These are phyloP conservation scores for Schwanniomyces polymorphus DNA, from an alignment of 805 yeast species.

Conservation along the genomic window DNA sequence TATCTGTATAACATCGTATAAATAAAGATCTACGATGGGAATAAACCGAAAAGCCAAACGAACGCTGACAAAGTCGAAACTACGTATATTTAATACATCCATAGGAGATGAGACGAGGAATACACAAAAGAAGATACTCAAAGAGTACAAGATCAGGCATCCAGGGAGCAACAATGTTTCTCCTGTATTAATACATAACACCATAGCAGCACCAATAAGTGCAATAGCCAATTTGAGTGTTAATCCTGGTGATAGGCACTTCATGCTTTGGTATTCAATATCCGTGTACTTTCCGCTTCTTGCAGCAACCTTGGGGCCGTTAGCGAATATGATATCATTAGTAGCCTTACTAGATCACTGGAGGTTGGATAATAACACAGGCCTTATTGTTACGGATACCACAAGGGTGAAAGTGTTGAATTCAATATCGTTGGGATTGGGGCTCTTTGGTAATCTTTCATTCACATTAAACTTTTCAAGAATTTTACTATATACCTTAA, in stretches of 20 bases:
- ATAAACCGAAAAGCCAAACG: neutral
- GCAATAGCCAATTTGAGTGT: conserved; percentile 28
- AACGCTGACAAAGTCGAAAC: neutral
- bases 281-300: conserved; percentile 73
- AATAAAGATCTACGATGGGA: neutral
- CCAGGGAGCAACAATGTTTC: neutral
- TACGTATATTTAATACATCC: neutral
- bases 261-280: conserved; percentile 59
- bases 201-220: conserved; percentile 29
- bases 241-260: conserved; percentile 37
- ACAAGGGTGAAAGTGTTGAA: conserved; percentile 55
- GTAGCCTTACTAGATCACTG: conserved; percentile 72
- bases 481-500: conserved; percentile 52
- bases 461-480: conserved; percentile 69
- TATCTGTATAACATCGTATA: neutral
- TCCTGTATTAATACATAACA: conserved; percentile 7
- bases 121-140: neutral
- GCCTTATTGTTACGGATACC: conserved; percentile 31
- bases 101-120: neutral
- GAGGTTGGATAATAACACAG: conserved; percentile 39
- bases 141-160: neutral
- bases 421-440: conserved; percentile 60
- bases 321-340: conserved; percentile 71
- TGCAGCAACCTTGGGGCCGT: conserved; percentile 71
- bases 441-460: conserved; percentile 67